Conservation (phyloP, 202 grass and related monocot genomes). For the Dendrocalamus latiflorus region DNA sequence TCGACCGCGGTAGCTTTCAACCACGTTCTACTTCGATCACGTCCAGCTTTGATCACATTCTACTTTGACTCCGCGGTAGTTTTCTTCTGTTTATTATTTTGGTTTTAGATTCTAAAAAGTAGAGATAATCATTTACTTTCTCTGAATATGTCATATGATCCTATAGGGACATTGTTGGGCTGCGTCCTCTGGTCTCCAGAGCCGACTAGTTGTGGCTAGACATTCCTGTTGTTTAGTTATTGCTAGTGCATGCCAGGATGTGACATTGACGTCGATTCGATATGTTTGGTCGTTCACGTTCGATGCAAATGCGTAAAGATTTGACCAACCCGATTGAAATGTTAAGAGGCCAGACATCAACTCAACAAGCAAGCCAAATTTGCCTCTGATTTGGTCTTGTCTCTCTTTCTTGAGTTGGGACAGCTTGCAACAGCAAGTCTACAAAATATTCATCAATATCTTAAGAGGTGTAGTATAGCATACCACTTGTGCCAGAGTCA, state of each 20-base stretch:
- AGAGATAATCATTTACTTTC: no score
- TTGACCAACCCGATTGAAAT: background rate
- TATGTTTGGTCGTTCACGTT: background rate
- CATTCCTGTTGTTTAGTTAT: background rate
- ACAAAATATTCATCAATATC: background rate
- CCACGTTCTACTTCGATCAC: no score
- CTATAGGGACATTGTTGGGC: background rate
- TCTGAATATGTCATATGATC: no score
- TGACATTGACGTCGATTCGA: constrained; percentile 17
- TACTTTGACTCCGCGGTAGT: no score
- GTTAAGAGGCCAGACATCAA: background rate
- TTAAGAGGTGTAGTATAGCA: background rate
- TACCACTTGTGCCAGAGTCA: background rate
- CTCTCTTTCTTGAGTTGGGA: no score
- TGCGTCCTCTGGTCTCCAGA: background rate
- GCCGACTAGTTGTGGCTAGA: background rate
- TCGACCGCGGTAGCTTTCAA: no score
- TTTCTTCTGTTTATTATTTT: no score
- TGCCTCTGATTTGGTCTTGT: background rate
- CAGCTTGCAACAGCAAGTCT: constrained; percentile 18
- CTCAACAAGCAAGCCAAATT: background rate
- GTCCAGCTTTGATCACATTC: no score
- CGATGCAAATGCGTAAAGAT: background rate
- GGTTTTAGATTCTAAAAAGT: no score
- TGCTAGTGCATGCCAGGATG: constrained; percentile 29